Evolutionary conservation across 805 yeast species (phyloP).

Genomic region (Spathaspora gorwiae): DNA sequence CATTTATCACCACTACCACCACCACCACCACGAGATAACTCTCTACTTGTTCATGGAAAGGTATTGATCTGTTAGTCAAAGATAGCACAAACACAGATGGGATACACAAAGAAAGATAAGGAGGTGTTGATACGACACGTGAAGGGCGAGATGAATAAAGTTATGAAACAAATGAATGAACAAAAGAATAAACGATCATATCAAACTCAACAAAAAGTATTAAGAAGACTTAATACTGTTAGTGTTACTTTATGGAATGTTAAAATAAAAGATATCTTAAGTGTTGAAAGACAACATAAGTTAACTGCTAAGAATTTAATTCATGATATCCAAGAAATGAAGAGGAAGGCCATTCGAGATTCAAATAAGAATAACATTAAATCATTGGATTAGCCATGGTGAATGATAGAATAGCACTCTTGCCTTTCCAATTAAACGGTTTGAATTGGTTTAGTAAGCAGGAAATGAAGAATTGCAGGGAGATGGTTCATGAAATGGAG

Average conservation of each 20-base stretch:
- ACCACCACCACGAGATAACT: no score
- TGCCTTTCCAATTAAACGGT: no score
- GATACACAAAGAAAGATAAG: slow-evolving; percentile 31
- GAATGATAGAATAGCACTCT: no score
- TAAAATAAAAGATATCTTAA: slow-evolving; percentile 39
- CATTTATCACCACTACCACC: no score
- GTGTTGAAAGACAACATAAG: slow-evolving; percentile 40
- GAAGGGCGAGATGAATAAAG: slow-evolving; percentile 17
- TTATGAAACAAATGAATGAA: slow-evolving; percentile 20
- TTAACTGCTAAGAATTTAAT: slow-evolving; percentile 28
- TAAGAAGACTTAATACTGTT: slow-evolving; percentile 42
- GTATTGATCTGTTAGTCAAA: no score
- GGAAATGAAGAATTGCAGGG: no score
- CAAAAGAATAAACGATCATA: slow-evolving; percentile 19
- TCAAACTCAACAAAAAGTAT: slow-evolving; percentile 31
- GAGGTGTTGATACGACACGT: slow-evolving; percentile 27
- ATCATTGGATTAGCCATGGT: neutral
- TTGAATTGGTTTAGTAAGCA: no score
- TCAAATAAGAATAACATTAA: neutral
- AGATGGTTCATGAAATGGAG: no score
- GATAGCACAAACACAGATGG: slow-evolving; percentile 5
- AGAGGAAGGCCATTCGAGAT: neutral
- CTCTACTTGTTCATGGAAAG: no score
- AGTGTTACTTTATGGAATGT: slow-evolving; percentile 48
- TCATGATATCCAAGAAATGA: slow-evolving; percentile 14